These are phyloP conservation scores for Phytophthora fragariaefolia DNA, from an alignment of 352 stramenopile species.

Conservation along the genomic window DNA sequence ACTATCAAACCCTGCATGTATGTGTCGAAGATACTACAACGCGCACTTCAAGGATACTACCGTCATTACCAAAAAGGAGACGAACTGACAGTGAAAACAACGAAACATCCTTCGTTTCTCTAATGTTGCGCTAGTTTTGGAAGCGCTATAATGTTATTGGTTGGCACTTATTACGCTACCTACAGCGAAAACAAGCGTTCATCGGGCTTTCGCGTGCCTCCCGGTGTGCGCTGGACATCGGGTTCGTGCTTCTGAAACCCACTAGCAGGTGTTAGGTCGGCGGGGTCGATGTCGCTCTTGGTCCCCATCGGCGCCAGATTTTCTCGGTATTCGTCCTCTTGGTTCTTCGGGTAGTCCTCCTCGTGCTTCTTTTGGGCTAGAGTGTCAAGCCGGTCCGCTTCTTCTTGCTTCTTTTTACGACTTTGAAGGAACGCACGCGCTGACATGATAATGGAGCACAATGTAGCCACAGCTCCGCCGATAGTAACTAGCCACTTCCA, in stretches of 20 bases:
- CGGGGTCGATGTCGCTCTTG: constrained; percentile 45
- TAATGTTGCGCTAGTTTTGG: background rate
- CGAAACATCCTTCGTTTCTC: background rate
- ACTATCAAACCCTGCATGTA: too few species aligned
- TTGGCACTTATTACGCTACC: constrained; percentile 1
- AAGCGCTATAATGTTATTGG: constrained; percentile 36
- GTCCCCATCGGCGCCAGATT: constrained; percentile 22
- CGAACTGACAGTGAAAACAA: too few species aligned
- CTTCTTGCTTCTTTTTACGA: constrained; percentile 44
- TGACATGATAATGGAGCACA: constrained; percentile 63
- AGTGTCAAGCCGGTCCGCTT: constrained; percentile 22
- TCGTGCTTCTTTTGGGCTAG: constrained; percentile 24
- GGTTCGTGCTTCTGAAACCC: constrained; percentile 41
- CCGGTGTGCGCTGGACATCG: constrained; percentile 21
- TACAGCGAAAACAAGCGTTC: constrained; percentile 49
- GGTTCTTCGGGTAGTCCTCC: constrained; percentile 19
- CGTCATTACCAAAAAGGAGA: too few species aligned
- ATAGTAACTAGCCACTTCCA: constrained; percentile 72
- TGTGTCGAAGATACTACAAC: too few species aligned
- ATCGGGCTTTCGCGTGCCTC: constrained; percentile 30
- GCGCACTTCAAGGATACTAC: too few species aligned
- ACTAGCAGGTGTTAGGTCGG: constrained; percentile 39
- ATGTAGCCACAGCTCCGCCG: constrained; percentile 53
- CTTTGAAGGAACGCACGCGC: constrained; percentile 54
- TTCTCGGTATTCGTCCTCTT: constrained; percentile 13